These are phyloP conservation scores for Brassica nigra DNA, from an alignment of 345 rosid genomes.

Conservation along the genomic window DNA sequence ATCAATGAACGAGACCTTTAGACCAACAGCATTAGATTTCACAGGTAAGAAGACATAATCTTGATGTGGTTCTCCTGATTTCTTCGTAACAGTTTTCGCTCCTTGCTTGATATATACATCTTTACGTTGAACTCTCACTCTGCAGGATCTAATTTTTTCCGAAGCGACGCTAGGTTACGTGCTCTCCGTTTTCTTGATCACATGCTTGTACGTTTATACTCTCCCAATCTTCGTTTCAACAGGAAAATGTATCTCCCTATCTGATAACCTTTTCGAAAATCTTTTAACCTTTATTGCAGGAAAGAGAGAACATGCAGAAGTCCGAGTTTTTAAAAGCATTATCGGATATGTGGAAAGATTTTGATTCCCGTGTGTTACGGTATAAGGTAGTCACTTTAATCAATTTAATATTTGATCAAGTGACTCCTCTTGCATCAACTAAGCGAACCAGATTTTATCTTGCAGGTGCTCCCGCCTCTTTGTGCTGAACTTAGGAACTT, in stretches of 20 bases:
- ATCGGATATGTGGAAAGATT: constrained; percentile 99
- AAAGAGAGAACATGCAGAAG: constrained; percentile 96
- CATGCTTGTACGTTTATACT: constrained; percentile 74
- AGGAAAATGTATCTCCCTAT: constrained; percentile 8
- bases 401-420: neutral
- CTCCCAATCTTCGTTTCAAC: constrained; percentile 12
- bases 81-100: neutral
- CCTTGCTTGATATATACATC: constrained; percentile 21
- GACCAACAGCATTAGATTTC: constrained; percentile 93
- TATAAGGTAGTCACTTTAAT: constrained; percentile 66
- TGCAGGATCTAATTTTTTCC: constrained; percentile 85
- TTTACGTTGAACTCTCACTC: constrained; percentile 20
- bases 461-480: constrained; percentile 95
- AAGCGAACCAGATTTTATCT: constrained; percentile 27
- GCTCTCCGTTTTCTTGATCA: constrained; percentile 99
- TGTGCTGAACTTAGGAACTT: constrained; percentile 97
- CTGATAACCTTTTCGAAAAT: constrained; percentile 13
- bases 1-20: constrained; percentile 72
- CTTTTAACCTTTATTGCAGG: constrained; percentile 50
- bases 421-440: constrained; percentile 18
- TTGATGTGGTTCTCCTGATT: constrained; percentile 9
- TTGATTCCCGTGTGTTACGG: constrained; percentile 93
- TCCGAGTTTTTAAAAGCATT: constrained; percentile 97
- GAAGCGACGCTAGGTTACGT: constrained; percentile 92
- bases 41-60: constrained; percentile 56